Percentiles rank a stretch among this genome's conserved stretches.
phyloP scores from a whole-genome alignment of 139 green algal genomes.

The Closterium sp. region DNA sequence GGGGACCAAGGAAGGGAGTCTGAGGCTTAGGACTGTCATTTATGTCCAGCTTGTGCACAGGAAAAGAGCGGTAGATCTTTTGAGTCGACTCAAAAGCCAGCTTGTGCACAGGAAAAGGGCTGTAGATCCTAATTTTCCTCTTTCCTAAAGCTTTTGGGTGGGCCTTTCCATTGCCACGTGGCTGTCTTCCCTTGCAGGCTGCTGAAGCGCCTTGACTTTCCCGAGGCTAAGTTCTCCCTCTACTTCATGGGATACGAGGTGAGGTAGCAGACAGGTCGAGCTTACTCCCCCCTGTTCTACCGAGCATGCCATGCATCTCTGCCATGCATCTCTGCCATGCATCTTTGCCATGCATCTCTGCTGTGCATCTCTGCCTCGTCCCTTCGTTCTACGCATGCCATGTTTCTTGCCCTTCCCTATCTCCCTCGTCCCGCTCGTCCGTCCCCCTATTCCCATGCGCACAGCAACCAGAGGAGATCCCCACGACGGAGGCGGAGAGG shows the following conservation, averaged over 20 bases:
- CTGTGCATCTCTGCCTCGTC: not conserved
- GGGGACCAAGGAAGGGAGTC: too few relatives aligned
- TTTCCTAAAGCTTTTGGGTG: too few relatives aligned
- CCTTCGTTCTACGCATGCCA: not conserved
- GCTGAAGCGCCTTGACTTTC: slow-evolving; percentile 53
- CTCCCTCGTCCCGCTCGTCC: not conserved
- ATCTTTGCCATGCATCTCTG: not conserved
- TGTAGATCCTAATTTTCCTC: too few relatives aligned
- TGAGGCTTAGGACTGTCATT: too few relatives aligned
- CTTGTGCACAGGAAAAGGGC: too few relatives aligned
- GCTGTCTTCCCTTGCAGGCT: slow-evolving; percentile 26
- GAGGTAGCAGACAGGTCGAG: not conserved
- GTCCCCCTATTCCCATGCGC: not conserved
- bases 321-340: too few relatives aligned
- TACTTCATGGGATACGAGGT: slow-evolving; percentile 58
- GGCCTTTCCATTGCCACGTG: not conserved
- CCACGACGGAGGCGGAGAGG: slow-evolving; percentile 27
- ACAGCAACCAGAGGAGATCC: slow-evolving; percentile 48
- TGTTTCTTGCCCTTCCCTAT: not conserved
- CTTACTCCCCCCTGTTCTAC: too few relatives aligned
- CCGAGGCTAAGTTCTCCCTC: slow-evolving; percentile 50
- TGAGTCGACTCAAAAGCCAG: not conserved
- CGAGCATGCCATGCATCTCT: too few relatives aligned
- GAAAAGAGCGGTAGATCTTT: too few relatives aligned
- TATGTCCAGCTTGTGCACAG: too few relatives aligned